Evolutionary conservation across 768 basidiomycete genomes (phyloP).

Genomic region (Russula sp.): DNA sequence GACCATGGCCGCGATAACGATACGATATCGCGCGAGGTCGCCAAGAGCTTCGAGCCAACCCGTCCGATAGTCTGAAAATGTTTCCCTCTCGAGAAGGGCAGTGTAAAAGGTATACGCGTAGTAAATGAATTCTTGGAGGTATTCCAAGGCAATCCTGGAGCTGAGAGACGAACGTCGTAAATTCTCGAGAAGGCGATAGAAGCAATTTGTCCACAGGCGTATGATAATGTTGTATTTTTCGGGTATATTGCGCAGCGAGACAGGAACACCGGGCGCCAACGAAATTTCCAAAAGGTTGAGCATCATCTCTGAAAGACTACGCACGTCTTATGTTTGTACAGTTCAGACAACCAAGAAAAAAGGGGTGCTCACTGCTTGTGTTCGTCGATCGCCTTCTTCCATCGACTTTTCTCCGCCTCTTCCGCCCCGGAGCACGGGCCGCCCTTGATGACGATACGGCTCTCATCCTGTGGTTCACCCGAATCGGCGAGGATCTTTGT

Average conservation of each 20-base stretch:
- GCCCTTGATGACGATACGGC: conserved; percentile 33
- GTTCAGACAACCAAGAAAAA: conserved; percentile 5
- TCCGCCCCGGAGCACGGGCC: conserved; percentile 36
- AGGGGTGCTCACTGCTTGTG: conserved; percentile 73
- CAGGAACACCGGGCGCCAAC: conserved; percentile 79
- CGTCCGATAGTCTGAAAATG: conserved; percentile 59
- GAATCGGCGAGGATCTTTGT: conserved; percentile 62
- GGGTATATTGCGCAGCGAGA: conserved; percentile 83
- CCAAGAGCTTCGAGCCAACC: conserved; percentile 97
- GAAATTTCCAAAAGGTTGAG: conserved; percentile 85
- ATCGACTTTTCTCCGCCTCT: conserved; percentile 69
- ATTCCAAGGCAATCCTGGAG: conserved; percentile 71
- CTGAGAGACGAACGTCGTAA: conserved; percentile 79
- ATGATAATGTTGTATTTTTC: conserved; percentile 94
- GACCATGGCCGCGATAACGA: conserved; percentile 90
- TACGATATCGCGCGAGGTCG: conserved; percentile 90
- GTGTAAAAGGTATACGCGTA: conserved; percentile 95
- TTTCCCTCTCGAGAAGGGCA: conserved; percentile 76
- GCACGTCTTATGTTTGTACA: conserved; percentile 21
- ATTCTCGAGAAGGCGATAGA: conserved; percentile 85
- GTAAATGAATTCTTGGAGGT: conserved; percentile 90
- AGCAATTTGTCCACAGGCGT: conserved; percentile 87
- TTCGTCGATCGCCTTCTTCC: conserved; percentile 61
- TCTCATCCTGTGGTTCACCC: conserved; percentile 46
- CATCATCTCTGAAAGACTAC: conserved; percentile 86